Evolutionary conservation across 139 green algal genomes (phyloP), one percentile per base, ranked within the genome.

Genomic region (Chlorella vulgaris): DNA sequence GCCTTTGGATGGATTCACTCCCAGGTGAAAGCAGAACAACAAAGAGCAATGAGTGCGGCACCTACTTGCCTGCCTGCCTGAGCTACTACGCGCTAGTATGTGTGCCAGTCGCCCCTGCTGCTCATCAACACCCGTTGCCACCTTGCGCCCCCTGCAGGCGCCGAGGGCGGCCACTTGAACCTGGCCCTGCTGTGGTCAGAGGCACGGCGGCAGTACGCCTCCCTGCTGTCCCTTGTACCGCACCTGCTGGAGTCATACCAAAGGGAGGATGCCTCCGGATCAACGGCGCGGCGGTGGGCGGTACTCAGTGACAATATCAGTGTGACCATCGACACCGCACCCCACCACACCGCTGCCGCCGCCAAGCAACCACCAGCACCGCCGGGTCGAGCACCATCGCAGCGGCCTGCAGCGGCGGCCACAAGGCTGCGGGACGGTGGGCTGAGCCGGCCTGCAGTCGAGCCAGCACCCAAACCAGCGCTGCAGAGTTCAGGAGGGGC

Each of bases 231-330:
- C 28, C 76, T 84, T n/a, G 29, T 63, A 39, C 82, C 82, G 0
- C 50, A 84, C 36, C 31, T 51, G 29, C 61, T 86, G 31, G 82
- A 86, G 55, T 15, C 65, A 5, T 86, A 86, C 39, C 29, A 82
- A 31, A 43, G 38, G 8, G 76, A 86, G 15, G 73, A 69, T 8
- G 63, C 73, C 7, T 38, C 5, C 4, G 82, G 81, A 2, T 29
- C 35, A 7, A 81, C 81, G 1, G 42, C 74, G 24, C 43, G 82
- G 38, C 76, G 74, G 26, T 67, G 38, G 60, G 74, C 74, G 19
- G n/a, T 86, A 4, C 70, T 83, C 3, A 82, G 39, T 33, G 81
- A 86, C 42, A n/a, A 51, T 22, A 31, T 42, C 38, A 61, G 35
- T 2, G 51, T 85, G 3, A 50, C 51, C 3, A 62, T 85, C 2